A percentile compares a stretch with the other conserved stretches of the same genome.
phyloP scores from a whole-genome alignment of 2,329 filamentous ascomycete species.

The Epichloe coenophiala region DNA sequence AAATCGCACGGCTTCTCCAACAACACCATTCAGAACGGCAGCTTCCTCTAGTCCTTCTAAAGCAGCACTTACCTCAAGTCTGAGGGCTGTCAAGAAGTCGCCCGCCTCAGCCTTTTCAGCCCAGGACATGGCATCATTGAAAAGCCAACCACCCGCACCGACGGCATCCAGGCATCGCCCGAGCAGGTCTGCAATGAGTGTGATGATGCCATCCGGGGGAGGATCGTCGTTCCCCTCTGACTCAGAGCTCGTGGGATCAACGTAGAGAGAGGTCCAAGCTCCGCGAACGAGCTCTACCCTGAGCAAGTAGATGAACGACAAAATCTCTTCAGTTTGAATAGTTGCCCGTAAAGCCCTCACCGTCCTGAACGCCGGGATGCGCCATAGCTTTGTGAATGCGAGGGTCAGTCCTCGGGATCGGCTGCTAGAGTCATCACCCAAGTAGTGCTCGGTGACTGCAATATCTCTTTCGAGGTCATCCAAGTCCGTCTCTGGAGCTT shows the following conservation, averaged over 20 bases:
- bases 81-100: conserved; percentile 51
- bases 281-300: conserved; percentile 61
- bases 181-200: conserved; percentile 57
- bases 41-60: conserved; percentile 61
- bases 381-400: conserved; percentile 56
- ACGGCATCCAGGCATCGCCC: conserved; percentile 64
- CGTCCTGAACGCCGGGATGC: conserved; percentile 46
- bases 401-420: conserved; percentile 52
- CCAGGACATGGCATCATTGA: conserved; percentile 41
- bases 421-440: conserved; percentile 49
- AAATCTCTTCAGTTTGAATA: conserved; percentile 52
- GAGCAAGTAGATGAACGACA: conserved; percentile 59
- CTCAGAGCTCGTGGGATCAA: conserved; percentile 41
- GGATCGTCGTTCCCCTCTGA: conserved; percentile 23
- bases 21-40: conserved; percentile 46
- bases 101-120: conserved; percentile 40
- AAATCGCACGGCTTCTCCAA: conserved; percentile 54
- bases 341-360: conserved; percentile 49
- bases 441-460: conserved; percentile 51
- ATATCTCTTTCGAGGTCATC: conserved; percentile 52
- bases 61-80: conserved; percentile 55
- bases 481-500: conserved; percentile 37
- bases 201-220: conserved; percentile 56
- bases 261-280: conserved; percentile 61
- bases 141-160: conserved; percentile 60